phyloP scores from a whole-genome alignment of 2,329 filamentous ascomycete species.

The Seiridium cupressi region DNA sequence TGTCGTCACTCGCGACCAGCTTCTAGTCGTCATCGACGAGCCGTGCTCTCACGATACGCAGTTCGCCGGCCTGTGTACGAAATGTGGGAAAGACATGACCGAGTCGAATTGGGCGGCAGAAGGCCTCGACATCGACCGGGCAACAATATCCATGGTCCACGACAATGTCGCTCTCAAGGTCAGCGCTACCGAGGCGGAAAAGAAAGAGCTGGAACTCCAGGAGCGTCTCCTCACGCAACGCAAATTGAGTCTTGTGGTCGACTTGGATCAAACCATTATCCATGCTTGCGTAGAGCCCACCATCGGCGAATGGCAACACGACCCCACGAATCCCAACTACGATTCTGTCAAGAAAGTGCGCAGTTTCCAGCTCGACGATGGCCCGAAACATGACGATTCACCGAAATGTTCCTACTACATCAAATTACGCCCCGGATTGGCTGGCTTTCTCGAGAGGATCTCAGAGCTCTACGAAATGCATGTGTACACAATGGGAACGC shows the following conservation, averaged over 20 bases:
- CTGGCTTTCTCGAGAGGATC: slow-evolving; percentile 75
- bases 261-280: slow-evolving; percentile 97
- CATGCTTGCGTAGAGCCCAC: slow-evolving; percentile 97
- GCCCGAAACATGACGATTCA: slow-evolving; percentile 60
- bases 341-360: slow-evolving; percentile 85
- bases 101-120: slow-evolving; percentile 83
- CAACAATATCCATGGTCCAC: slow-evolving; percentile 92
- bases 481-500: slow-evolving; percentile 98
- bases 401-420: slow-evolving; percentile 95
- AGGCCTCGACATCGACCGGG: slow-evolving; percentile 75
- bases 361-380: slow-evolving; percentile 89
- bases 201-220: slow-evolving; percentile 84
- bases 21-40: slow-evolving; percentile 78
- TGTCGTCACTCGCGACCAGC: slow-evolving; percentile 56
- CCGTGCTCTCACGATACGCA: slow-evolving; percentile 89
- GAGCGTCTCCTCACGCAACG: slow-evolving; percentile 74
- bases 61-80: slow-evolving; percentile 84
- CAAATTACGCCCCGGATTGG: slow-evolving; percentile 87
- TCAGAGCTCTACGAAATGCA: slow-evolving; percentile 88
- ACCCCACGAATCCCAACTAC: slow-evolving; percentile 86
- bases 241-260: slow-evolving; percentile 91
- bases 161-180: slow-evolving; percentile 86
- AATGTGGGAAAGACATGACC: slow-evolving; percentile 96
- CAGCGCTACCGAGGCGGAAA: slow-evolving; percentile 75
- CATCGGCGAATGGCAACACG: slow-evolving; percentile 90